Evolutionary conservation across 2,329 filamentous ascomycete genomes (phyloP).

Genomic region (Aspergillus hortae): DNA sequence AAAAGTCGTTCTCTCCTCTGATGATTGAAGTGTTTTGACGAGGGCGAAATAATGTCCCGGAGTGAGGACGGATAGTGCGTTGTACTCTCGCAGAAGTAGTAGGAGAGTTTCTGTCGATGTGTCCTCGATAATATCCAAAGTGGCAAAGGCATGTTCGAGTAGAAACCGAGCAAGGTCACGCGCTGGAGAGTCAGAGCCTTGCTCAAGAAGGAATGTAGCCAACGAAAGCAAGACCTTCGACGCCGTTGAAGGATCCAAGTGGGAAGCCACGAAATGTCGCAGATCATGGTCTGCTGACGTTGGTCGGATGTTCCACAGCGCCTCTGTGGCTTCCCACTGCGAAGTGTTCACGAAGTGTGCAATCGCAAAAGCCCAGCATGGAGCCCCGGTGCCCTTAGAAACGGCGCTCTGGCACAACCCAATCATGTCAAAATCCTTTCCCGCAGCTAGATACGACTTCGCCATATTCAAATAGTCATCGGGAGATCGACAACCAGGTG

Average conservation of each 20-base stretch:
- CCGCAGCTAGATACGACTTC: constrained; percentile 39
- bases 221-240: constrained; percentile 21
- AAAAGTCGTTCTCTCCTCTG: constrained; percentile 24
- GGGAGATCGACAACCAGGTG: constrained; percentile 31
- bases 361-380: constrained; percentile 30
- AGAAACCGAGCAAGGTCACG: constrained; percentile 21
- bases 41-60: constrained; percentile 25
- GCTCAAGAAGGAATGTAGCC: constrained; percentile 15
- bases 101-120: constrained; percentile 30
- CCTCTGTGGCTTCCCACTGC: constrained; percentile 30
- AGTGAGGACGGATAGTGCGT: constrained; percentile 20
- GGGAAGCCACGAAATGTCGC: constrained; percentile 12
- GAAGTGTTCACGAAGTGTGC: constrained; percentile 26
- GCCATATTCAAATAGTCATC: constrained; percentile 46
- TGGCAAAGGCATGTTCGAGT: constrained; percentile 23
- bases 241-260: constrained; percentile 14
- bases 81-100: constrained; percentile 24
- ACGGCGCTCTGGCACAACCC: constrained; percentile 42
- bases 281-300: constrained; percentile 7
- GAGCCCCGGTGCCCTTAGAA: constrained; percentile 18
- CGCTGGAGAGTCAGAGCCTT: constrained; percentile 1
- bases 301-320: constrained; percentile 28
- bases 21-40: constrained; percentile 27
- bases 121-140: constrained; percentile 20
- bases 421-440: constrained; percentile 38